These are phyloP conservation scores for Aspergillus latus DNA, from an alignment of 2,329 filamentous ascomycete species.

Conservation along the genomic window DNA sequence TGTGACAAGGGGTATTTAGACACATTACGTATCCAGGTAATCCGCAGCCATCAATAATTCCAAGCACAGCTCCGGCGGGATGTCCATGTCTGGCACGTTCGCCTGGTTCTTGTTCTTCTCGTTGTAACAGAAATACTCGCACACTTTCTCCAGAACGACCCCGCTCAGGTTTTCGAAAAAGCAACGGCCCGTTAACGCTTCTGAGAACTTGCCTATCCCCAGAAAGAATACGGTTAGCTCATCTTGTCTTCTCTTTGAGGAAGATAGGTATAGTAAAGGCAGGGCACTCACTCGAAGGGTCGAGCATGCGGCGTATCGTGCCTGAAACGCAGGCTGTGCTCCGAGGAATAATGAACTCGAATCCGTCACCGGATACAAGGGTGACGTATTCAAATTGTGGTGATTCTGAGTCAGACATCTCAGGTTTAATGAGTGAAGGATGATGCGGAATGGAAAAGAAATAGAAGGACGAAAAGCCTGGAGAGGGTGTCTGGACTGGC, in stretches of 20 bases:
- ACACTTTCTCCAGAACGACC: slow-evolving; percentile 65
- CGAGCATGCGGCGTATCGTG: slow-evolving; percentile 64
- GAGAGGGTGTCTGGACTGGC: slow-evolving; percentile 24
- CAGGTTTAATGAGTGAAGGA: not conserved
- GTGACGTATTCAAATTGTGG: slow-evolving; percentile 58
- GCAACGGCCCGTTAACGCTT: slow-evolving; percentile 59
- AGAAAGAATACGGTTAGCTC: not conserved
- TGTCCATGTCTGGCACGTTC: slow-evolving; percentile 66
- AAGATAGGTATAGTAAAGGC: not conserved
- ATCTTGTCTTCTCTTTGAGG: not conserved
- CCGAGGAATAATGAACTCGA: slow-evolving; percentile 63
- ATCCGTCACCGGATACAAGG: slow-evolving; percentile 63
- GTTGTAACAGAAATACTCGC: slow-evolving; percentile 69
- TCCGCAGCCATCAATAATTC: slow-evolving; percentile 68
- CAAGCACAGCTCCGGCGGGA: slow-evolving; percentile 63
- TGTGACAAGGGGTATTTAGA: too few species aligned
- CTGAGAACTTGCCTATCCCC: slow-evolving; percentile 58
- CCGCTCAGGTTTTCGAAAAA: slow-evolving; percentile 63
- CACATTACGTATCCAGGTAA: slow-evolving; percentile 55
- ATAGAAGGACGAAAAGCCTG: not conserved
- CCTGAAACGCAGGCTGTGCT: slow-evolving; percentile 61
- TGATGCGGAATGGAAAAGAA: not conserved
- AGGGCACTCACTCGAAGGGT: slow-evolving; percentile 56
- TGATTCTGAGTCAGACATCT: slow-evolving; percentile 11
- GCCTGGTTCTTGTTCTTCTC: slow-evolving; percentile 61